Percentiles rank a stretch among this genome's conserved stretches.
phyloP scores from a whole-genome alignment of 768 basidiomycete genomes.

The Neoboletus subvelutipes region DNA sequence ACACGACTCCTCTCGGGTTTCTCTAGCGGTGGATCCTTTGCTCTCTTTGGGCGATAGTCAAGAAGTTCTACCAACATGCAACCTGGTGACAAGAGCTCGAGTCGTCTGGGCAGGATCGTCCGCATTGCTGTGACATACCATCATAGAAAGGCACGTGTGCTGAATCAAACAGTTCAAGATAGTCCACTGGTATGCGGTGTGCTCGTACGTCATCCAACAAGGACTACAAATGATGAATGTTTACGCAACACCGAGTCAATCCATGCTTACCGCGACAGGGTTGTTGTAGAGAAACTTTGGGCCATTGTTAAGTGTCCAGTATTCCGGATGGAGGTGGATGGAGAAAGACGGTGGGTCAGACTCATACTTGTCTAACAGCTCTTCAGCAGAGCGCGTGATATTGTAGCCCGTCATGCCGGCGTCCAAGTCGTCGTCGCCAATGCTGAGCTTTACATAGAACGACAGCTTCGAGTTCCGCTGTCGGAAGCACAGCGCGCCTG shows the following conservation, averaged over 20 bases:
- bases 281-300: conserved; percentile 81
- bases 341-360: conserved; percentile 69
- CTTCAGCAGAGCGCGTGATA: conserved; percentile 59
- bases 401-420: conserved; percentile 69
- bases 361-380: conserved; percentile 58
- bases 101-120: background rate
- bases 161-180: conserved; percentile 75
- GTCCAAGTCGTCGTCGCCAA: conserved; percentile 6
- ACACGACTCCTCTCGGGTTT: conserved; percentile 66
- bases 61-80: conserved; percentile 84
- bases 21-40: conserved; percentile 56
- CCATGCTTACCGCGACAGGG: conserved; percentile 57
- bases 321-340: conserved; percentile 72
- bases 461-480: background rate
- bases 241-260: conserved; percentile 5
- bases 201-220: conserved; percentile 81
- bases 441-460: background rate
- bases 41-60: conserved; percentile 65
- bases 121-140: conserved; percentile 45
- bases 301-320: conserved; percentile 81
- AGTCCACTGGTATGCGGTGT: conserved; percentile 83
- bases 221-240: conserved; percentile 44
- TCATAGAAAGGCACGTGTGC: conserved; percentile 80
- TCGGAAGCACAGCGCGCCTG: background rate
- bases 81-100: conserved; percentile 42